Evolutionary conservation across 305 asterid genomes (phyloP).

Genomic region (Coffea humblotiana): DNA sequence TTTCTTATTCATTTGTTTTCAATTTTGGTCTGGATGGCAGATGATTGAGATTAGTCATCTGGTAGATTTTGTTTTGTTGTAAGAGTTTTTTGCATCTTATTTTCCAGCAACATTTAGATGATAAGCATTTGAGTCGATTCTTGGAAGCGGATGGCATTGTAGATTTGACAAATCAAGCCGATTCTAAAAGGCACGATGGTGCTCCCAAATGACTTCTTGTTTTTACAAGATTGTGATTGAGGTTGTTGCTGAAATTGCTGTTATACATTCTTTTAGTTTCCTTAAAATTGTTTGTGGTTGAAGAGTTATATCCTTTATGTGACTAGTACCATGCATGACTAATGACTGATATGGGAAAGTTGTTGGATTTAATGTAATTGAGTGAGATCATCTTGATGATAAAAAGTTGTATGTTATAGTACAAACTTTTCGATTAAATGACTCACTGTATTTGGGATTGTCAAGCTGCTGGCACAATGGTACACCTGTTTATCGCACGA

Average conservation of each 20-base stretch:
- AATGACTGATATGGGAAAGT: neutral
- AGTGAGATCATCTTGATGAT: neutral
- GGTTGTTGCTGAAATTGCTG: constrained; percentile 13
- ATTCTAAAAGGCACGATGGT: constrained; percentile 26
- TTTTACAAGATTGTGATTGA: neutral
- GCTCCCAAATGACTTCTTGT: constrained; percentile 30
- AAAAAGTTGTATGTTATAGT: neutral
- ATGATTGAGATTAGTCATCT: neutral
- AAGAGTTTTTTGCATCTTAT: neutral
- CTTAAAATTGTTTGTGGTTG: neutral
- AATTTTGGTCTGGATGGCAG: neutral
- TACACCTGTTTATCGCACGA: neutral
- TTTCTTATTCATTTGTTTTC: constrained; percentile 9
- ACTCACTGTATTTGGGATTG: neutral
- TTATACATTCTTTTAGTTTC: neutral
- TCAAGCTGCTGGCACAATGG: neutral
- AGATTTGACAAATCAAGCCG: constrained; percentile 46
- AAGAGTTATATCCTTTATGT: neutral
- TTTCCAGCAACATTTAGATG: constrained; percentile 78
- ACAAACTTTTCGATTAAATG: neutral
- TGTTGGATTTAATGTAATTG: neutral
- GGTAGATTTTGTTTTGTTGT: neutral
- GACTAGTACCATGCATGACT: neutral
- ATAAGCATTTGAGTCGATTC: constrained; percentile 77
- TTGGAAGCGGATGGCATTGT: constrained; percentile 66